Evolutionary conservation across 2,329 filamentous ascomycete genomes (phyloP).

Genomic region (Botrytis fabae): DNA sequence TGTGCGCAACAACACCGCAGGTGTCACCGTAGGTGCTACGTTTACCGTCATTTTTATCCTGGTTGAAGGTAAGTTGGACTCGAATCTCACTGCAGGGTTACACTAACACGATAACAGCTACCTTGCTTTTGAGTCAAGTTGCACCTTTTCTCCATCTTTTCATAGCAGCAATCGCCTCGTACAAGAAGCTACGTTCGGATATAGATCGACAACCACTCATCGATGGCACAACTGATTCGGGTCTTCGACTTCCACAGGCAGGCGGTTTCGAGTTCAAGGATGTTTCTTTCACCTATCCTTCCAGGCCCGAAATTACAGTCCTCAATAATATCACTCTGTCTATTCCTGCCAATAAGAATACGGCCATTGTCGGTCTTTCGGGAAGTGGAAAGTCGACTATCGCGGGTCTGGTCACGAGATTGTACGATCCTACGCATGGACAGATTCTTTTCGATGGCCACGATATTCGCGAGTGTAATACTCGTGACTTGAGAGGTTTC

Average conservation of each 20-base stretch:
- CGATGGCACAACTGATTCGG: constrained; percentile 29
- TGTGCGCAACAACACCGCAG: constrained; percentile 23
- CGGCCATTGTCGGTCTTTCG: constrained; percentile 59
- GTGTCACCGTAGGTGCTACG: constrained; percentile 40
- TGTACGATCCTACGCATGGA: constrained; percentile 54
- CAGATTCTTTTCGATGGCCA: constrained; percentile 28
- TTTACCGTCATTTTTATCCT: constrained; percentile 56
- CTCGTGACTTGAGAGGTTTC: constrained; percentile 44
- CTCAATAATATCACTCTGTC: constrained; percentile 39
- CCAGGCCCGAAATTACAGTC: constrained; percentile 35
- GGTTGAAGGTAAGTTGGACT: constrained; percentile 47
- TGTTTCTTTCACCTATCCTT: constrained; percentile 37
- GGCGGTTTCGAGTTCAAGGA: constrained; percentile 13
- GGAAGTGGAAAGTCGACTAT: constrained; percentile 60
- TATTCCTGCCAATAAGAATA: constrained; percentile 42
- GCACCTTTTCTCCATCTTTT: constrained; percentile 64
- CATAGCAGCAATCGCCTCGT: constrained; percentile 57
- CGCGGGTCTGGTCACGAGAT: constrained; percentile 54
- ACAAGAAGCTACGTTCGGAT: constrained; percentile 50
- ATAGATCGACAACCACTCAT: constrained; percentile 31
- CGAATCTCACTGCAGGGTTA: not conserved
- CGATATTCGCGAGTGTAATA: constrained; percentile 28
- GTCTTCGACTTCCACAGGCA: constrained; percentile 25
- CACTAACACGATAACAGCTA: constrained; percentile 27
- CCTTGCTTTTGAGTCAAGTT: constrained; percentile 62